phyloP scores from a whole-genome alignment of 2,329 filamentous ascomycete species.

The Ascochyta viciae-villosae region DNA sequence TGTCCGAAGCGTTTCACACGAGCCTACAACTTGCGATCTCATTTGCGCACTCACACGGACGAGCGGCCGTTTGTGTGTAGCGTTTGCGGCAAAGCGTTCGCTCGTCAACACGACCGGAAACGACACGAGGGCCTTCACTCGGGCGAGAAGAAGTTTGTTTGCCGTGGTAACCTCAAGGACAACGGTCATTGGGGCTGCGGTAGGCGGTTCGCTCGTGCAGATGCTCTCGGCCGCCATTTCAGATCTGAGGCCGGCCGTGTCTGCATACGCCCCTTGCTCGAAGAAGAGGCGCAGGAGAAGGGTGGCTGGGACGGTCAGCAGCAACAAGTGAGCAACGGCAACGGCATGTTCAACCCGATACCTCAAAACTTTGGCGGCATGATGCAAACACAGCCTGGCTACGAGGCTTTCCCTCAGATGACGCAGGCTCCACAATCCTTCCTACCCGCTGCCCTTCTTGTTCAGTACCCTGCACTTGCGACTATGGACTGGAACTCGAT shows the following conservation, averaged over 20 bases:
- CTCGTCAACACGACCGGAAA: slow-evolving; percentile 95
- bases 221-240: slow-evolving; percentile 94
- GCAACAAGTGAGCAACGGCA: slow-evolving; percentile 63
- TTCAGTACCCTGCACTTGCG: slow-evolving; percentile 92
- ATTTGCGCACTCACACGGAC: slow-evolving; percentile 94
- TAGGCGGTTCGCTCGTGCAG: slow-evolving; percentile 89
- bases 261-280: slow-evolving; percentile 95
- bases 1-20: slow-evolving; percentile 96
- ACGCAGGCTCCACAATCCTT: slow-evolving; percentile 48
- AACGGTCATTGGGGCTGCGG: slow-evolving; percentile 91
- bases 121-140: slow-evolving; percentile 95
- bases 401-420: slow-evolving; percentile 41
- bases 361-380: slow-evolving; percentile 42
- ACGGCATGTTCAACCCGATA: slow-evolving; percentile 45
- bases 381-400: slow-evolving; percentile 45
- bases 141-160: slow-evolving; percentile 98
- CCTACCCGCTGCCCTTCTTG: slow-evolving; percentile 85
- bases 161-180: slow-evolving; percentile 85
- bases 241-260: slow-evolving; percentile 92
- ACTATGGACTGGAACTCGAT: slow-evolving; percentile 85
- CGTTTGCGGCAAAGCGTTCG: slow-evolving; percentile 96
- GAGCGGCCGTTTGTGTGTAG: slow-evolving; percentile 97
- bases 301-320: slow-evolving; percentile 63
- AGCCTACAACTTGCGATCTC: slow-evolving; percentile 94
- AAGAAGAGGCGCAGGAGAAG: slow-evolving; percentile 88